These are phyloP conservation scores for Ascoidea tarda DNA, from an alignment of 805 yeast species.

Conservation along the genomic window DNA sequence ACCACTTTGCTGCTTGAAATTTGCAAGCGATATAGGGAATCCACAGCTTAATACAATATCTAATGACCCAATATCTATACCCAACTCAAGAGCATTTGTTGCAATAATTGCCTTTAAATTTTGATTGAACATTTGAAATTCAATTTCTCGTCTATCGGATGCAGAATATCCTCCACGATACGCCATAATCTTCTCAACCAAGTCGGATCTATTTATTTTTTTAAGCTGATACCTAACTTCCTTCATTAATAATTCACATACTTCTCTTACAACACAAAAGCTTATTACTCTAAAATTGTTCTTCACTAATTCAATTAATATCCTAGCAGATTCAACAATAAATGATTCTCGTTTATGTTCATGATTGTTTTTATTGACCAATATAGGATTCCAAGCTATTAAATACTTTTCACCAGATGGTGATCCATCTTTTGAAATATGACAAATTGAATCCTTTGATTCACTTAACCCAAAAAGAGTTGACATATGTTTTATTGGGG, in stretches of 20 bases:
- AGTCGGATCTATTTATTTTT: conserved; percentile 26
- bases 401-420: conserved; percentile 69
- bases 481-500: conserved; percentile 62
- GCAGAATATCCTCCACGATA: conserved; percentile 93
- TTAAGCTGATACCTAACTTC: conserved; percentile 50
- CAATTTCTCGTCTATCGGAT: conserved; percentile 75
- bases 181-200: conserved; percentile 64
- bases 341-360: conserved; percentile 50
- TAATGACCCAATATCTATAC: conserved; percentile 85
- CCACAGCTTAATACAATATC: conserved; percentile 92
- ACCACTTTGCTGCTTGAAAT: conserved; percentile 92
- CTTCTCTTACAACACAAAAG: conserved; percentile 75
- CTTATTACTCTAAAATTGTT: conserved; percentile 69
- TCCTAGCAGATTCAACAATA: conserved; percentile 61
- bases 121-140: conserved; percentile 82
- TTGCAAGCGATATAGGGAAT: conserved; percentile 77
- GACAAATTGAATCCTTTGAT: conserved; percentile 25
- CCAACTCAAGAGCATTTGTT: conserved; percentile 90
- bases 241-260: conserved; percentile 80
- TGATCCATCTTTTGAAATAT: conserved; percentile 73
- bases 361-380: conserved; percentile 41
- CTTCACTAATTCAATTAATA: conserved; percentile 51
- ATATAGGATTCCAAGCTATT: conserved; percentile 79
- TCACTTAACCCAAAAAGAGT: conserved; percentile 49
- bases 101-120: conserved; percentile 77